Base-by-base conservation (phyloP, 2,329 filamentous ascomycete genomes). In the Penicillium capsulatum region DNA sequence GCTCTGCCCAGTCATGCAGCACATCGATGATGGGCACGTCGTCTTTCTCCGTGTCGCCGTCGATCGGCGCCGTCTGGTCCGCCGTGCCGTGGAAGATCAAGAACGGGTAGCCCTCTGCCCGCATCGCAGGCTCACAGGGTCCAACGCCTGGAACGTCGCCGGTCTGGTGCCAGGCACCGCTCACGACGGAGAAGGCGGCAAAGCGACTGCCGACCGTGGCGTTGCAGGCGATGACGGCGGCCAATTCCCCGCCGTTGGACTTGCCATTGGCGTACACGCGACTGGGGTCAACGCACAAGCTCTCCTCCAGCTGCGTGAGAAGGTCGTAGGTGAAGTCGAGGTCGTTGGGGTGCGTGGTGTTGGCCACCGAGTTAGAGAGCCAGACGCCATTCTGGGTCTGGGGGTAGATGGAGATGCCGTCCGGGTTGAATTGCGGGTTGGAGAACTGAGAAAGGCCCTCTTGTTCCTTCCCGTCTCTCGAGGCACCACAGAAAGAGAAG, bases 191-290 rank as follows among this genome's bases (percentile, higher is more conserved):
- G 45, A 77, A 76, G 1, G 73, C 73, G 4, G 73, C 72, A 36
- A 77, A 70, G 4, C 58, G 59, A 3, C 51, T 53, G 3, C 68
- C 68, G 3, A 66, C 60, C 7, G 58, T 57, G 2, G 65, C 51
- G 19, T 71, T 61, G 54, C 72, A 77, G 3, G 74, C 72, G 3
- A 76, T 64, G 1, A 67, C 50, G 16, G 66, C 67, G 3, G 69
- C 68, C 15, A 73, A 72, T 8, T 69, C 76, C 2, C 72, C 77
- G 5, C 75, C 76, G 34, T 79, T 77, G 48, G 67, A 77, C 50
- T 79, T 77, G 31, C 72, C 73, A 1, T 65, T 64, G 8, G 66
- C 66, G 44, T 73, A 76, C 28, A 75, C 59, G 7, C 64, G 65
- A 3, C 52, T 48, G 2, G 57, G 43, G 43, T 75, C 68, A 44